These are phyloP conservation scores for Medicago arabica DNA, from an alignment of 306 rosid genomes.

Conservation along the genomic window DNA sequence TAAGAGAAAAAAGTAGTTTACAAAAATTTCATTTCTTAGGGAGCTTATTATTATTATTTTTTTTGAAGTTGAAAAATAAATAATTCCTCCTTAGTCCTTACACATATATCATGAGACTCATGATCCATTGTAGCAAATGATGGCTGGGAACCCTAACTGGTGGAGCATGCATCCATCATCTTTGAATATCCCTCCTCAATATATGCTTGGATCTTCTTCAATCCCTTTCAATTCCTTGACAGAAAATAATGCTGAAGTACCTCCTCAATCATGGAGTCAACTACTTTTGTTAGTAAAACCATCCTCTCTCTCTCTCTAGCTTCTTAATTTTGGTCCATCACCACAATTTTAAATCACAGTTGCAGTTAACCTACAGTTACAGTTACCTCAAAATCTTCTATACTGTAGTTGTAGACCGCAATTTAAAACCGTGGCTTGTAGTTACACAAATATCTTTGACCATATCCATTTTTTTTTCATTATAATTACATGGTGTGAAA, in stretches of 20 bases:
- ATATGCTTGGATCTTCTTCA: conserved; percentile 67
- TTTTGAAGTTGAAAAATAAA: conserved; percentile 15
- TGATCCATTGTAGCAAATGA: conserved; percentile 60
- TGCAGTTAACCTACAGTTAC: no score
- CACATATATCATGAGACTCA: conserved; percentile 14
- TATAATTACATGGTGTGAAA: background rate
- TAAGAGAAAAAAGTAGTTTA: conserved; percentile 40
- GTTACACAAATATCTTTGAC: background rate
- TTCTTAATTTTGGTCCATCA: background rate
- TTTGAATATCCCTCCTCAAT: conserved; percentile 63
- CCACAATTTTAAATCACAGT: background rate
- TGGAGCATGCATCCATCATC: conserved; percentile 85
- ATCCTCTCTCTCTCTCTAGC: conserved; percentile 12
- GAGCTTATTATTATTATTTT: background rate
- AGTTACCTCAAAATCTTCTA: no score
- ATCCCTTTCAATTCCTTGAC: conserved; percentile 55
- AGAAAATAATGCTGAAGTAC: conserved; percentile 47
- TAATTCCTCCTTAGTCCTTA: background rate
- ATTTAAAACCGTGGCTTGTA: background rate
- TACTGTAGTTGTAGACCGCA: background rate
- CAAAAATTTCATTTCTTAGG: conserved; percentile 32
- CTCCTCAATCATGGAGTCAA: conserved; percentile 72
- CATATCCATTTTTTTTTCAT: background rate
- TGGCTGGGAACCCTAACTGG: conserved; percentile 96
- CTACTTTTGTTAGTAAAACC: conserved; percentile 58